Evolutionary conservation across 352 stramenopile species (phyloP).

Genomic region (Phytopythium chamaehyphon): DNA sequence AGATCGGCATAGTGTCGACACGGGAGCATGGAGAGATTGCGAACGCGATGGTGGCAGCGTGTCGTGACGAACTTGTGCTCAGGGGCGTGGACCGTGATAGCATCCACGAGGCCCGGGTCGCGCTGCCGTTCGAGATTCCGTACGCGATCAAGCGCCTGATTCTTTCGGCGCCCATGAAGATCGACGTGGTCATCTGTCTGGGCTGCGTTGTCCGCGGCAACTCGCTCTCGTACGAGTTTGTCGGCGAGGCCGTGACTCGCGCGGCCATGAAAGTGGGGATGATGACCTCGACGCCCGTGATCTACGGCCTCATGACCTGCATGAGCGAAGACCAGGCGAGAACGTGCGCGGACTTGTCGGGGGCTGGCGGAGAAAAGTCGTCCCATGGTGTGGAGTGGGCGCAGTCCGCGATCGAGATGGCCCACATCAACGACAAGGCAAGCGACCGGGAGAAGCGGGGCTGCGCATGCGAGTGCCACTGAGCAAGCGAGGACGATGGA

Average conservation of each 20-base stretch:
- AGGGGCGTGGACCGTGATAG: slow-evolving; percentile 21
- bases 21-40: slow-evolving; percentile 19
- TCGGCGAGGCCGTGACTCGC: slow-evolving; percentile 12
- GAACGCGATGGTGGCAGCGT: slow-evolving; percentile 20
- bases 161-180: slow-evolving; percentile 6
- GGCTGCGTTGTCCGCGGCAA: slow-evolving; percentile 4
- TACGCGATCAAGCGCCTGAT: slow-evolving; percentile 24
- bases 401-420: slow-evolving; percentile 91
- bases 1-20: slow-evolving; percentile 27
- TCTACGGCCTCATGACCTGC: slow-evolving; percentile 14
- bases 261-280: slow-evolving; percentile 15
- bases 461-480: slow-evolving; percentile 8
- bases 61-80: slow-evolving; percentile 26
- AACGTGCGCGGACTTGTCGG: slow-evolving; percentile 4
- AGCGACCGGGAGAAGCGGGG: background rate
- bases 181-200: slow-evolving; percentile 14
- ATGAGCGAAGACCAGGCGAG: slow-evolving; percentile 7
- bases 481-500: background rate
- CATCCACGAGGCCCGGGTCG: slow-evolving; percentile 26
- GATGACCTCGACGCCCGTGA: slow-evolving; percentile 9
- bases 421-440: slow-evolving; percentile 9
- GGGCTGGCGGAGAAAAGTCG: background rate
- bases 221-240: slow-evolving; percentile 8
- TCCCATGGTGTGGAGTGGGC: slow-evolving; percentile 68
- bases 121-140: slow-evolving; percentile 30